Base-by-base conservation (phyloP, 2,329 filamentous ascomycete genomes). In the Dothistroma septosporum region DNA sequence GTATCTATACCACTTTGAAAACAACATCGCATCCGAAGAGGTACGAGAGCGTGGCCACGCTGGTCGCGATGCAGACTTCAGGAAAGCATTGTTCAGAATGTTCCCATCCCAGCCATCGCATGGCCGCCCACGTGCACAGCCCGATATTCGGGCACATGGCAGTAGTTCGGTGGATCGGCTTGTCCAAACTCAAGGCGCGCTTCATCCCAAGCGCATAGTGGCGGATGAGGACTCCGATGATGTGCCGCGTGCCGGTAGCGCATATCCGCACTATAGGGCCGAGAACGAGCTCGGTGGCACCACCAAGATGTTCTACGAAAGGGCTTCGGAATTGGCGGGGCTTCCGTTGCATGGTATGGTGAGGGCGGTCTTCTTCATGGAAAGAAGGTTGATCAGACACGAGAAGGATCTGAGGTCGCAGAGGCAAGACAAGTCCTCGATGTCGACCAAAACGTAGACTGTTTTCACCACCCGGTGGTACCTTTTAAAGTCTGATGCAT, bases 1-100 rank as follows among this genome's bases (percentile, higher is more conserved):
- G 61, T 93, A 92, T 69, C 80, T 95, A 74, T 85, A 91, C 73
- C 94, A 89, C 86, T 92, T 89, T 71, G 86, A 90, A 70, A 80
- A 81, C 60, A 87, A 82, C 49, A 90, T 86, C 79, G 74, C 85
- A 50, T 78, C 80, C 63, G 78, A 82, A 59, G 73, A 75, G 55
- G 68, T 74, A 16, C 68, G 73, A 12, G 72, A 75, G 33, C 68
- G 71, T 11, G 72, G 70, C 14, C 67, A 70, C 22, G 64, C 67
- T 59, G 68, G 65, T 22, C 57, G 65, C 44, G 72, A 75, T 24
- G 73, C 74, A 35, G 76, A 79, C 31, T 79, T 78, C 62, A 70
- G 74, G 35, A 70, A 70, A 49, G 71, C 72, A 7, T 64, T 81
- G 33, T 77, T 77, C 62, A 64, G 71, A 4, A 72, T 78, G 70